Evolutionary conservation across 805 yeast genomes (phyloP).

Genomic region (Candida insectalens): DNA sequence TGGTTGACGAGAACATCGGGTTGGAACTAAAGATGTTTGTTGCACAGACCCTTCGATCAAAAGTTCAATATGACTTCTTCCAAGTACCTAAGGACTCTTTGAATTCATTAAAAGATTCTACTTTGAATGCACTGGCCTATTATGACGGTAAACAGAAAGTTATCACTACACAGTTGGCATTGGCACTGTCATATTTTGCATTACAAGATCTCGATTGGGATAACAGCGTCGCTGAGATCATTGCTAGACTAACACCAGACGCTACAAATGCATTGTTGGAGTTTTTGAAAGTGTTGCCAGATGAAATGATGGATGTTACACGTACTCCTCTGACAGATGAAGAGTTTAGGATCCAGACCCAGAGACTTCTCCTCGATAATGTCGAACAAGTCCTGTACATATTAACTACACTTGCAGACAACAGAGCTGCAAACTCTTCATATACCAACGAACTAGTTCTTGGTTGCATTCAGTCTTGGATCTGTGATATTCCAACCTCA

Average conservation of each 20-base stretch:
- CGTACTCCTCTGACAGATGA: slow-evolving; percentile 74
- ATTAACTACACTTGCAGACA: slow-evolving; percentile 39
- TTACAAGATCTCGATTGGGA: slow-evolving; percentile 71
- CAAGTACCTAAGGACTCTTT: slow-evolving; percentile 62
- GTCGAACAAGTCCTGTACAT: slow-evolving; percentile 60
- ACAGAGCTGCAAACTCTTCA: slow-evolving; percentile 18
- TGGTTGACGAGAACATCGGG: slow-evolving; percentile 24
- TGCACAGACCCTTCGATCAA: slow-evolving; percentile 84
- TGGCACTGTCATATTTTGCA: slow-evolving; percentile 74
- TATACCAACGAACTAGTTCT: slow-evolving; percentile 39
- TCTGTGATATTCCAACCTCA: slow-evolving; percentile 71
- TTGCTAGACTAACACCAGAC: slow-evolving; percentile 34
- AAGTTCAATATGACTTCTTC: slow-evolving; percentile 71
- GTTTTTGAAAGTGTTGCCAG: slow-evolving; percentile 82
- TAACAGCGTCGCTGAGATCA: slow-evolving; percentile 60
- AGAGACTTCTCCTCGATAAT: slow-evolving; percentile 52
- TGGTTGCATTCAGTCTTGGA: slow-evolving; percentile 84
- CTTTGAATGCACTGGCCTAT: slow-evolving; percentile 45
- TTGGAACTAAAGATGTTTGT: slow-evolving; percentile 69
- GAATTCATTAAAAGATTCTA: slow-evolving; percentile 53
- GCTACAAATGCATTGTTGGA: slow-evolving; percentile 49
- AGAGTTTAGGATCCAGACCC: slow-evolving; percentile 59
- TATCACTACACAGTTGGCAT: slow-evolving; percentile 73
- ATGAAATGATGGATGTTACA: slow-evolving; percentile 73
- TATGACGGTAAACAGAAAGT: slow-evolving; percentile 38